These are phyloP conservation scores for Coniochaeta pulveracea DNA, from an alignment of 2,329 filamentous ascomycete genomes.

Conservation along the genomic window DNA sequence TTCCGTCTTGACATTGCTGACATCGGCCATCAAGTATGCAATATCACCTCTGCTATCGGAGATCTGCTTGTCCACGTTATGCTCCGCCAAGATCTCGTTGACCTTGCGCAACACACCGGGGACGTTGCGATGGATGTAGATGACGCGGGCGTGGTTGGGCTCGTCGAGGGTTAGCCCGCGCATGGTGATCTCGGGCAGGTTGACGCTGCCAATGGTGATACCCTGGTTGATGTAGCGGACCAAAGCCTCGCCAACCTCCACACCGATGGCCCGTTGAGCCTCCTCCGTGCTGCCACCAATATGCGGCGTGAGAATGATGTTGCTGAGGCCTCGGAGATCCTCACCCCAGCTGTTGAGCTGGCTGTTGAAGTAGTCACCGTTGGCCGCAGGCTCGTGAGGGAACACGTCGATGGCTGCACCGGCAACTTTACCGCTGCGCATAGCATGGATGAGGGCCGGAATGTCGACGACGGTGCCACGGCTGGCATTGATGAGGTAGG, in stretches of 20 bases:
- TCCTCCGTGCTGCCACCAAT: conserved; percentile 98
- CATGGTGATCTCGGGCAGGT: conserved; percentile 89
- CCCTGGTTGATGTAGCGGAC: conserved; percentile 95
- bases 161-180: conserved; percentile 86
- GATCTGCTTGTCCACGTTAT: conserved; percentile 99
- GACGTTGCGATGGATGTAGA: conserved; percentile 95
- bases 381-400: conserved; percentile 84
- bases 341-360: conserved; percentile 74
- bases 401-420: conserved; percentile 96
- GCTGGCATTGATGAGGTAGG: conserved; percentile 93
- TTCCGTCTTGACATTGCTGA: conserved; percentile 69
- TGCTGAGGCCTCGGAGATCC: conserved; percentile 75
- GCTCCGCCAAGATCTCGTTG: conserved; percentile 85
- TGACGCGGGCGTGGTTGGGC: conserved; percentile 77
- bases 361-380: conserved; percentile 89
- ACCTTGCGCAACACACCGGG: conserved; percentile 91
- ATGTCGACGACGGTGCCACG: conserved; percentile 93
- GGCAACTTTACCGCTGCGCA: conserved; percentile 75
- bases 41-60: conserved; percentile 90
- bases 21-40: conserved; percentile 95
- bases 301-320: conserved; percentile 91
- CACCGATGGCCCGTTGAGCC: conserved; percentile 88
- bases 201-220: conserved; percentile 82
- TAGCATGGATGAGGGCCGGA: conserved; percentile 77
- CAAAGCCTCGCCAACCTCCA: conserved; percentile 81